Evolutionary conservation across 352 stramenopile species (phyloP), one percentile per base, ranked within the genome.

Genomic region (Pythium plurisporium): DNA sequence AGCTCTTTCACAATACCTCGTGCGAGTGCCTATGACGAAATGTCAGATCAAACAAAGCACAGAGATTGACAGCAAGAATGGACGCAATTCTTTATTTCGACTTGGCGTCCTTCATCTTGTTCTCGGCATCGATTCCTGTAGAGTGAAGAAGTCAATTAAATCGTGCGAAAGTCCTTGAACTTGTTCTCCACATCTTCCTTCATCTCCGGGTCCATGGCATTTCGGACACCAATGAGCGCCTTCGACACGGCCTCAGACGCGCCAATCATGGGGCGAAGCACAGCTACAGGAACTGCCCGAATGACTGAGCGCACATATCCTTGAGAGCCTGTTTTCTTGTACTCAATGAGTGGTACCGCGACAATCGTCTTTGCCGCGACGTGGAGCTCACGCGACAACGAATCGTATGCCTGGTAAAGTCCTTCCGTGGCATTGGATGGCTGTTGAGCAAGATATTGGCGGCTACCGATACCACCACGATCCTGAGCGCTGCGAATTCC

Each of bases 171-270:
- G 70, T 95, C 83, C 76, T 95, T 95, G 56, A 94, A 95, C 69
- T 95, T 95, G 70, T 95, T 95, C 70, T 93, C 82, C 42, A 95
- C 92, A 63, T 95, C 84, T 56, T 95, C 86, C 62, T 92, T 95
- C 37, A 94, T 73, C 64, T 95, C 86, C 30, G 86, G 86, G 51
- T 94, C 84, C 48, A 95, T 84, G 4, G 79, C 81, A 53, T 95
- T 95, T 59, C 86, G 83, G 19, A 93, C 84, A 15, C 86, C 86
- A 50, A 94, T 93, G 14, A 95, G 66, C 48, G 86, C 84, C 55
- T 92, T 91, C 37, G 86, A 89, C 55, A 95, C 59, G 42, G 86
- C 86, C 54, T 95, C 86, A 0, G 82, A 91, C 6, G 86, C 86
- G 23, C 86, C 86, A 27, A 95, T 95, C 86, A 95, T 95, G 20